Evolutionary conservation across 2,329 filamentous ascomycete genomes (phyloP).

Genomic region (Aspergillus vadensis): DNA sequence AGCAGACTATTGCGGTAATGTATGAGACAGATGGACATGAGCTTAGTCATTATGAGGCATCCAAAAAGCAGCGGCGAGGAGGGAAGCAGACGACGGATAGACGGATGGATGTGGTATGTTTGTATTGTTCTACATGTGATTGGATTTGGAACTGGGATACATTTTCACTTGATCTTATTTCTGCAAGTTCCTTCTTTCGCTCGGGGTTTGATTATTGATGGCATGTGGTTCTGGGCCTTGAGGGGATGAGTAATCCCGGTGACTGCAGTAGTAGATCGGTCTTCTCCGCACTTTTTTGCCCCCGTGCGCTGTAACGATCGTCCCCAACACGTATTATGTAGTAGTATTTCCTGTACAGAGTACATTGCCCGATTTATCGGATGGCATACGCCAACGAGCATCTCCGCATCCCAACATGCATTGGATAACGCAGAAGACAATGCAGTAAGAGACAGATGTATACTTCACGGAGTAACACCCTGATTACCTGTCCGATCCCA

Average conservation of each 20-base stretch:
- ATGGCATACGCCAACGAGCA: too few relatives aligned
- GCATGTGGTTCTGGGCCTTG: neutral
- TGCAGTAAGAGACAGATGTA: too few relatives aligned
- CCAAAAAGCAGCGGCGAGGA: conserved; percentile 10
- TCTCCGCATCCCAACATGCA: too few relatives aligned
- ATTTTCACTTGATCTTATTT: neutral
- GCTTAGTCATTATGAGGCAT: neutral
- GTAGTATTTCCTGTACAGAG: too few relatives aligned
- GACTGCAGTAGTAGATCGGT: neutral
- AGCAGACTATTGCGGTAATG: conserved; percentile 3
- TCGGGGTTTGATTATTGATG: neutral
- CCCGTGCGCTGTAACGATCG: too few relatives aligned
- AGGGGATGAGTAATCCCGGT: neutral
- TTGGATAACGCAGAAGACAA: too few relatives aligned
- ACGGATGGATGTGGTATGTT: conserved; percentile 3
- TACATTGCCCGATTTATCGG: too few relatives aligned
- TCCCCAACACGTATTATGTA: too few relatives aligned
- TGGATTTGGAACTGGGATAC: neutral
- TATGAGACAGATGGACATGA: neutral
- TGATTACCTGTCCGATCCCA: too few relatives aligned
- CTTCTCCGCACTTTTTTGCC: neutral
- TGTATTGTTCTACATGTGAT: conserved; percentile 1
- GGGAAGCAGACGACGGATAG: conserved; percentile 12
- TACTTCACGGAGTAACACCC: too few relatives aligned
- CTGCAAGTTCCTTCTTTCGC: neutral